A percentile compares a stretch with the other conserved stretches of the same genome.
Evolutionary conservation across 2,329 filamentous ascomycete species (phyloP).

Genomic region (Fusarium decemcellulare): DNA sequence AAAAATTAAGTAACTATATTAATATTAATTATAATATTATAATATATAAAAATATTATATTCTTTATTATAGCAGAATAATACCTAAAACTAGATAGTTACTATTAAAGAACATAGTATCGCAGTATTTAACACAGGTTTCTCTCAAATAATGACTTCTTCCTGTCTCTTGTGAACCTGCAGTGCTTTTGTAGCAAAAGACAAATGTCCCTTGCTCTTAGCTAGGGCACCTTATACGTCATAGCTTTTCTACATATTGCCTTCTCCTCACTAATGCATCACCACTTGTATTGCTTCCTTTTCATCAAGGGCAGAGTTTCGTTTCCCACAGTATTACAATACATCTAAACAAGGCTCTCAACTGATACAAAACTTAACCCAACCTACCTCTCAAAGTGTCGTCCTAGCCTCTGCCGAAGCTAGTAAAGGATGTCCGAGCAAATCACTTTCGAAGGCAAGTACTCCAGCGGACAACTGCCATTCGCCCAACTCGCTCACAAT

Average conservation of each 20-base stretch:
- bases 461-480: too few relatives aligned
- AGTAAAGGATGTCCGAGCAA: not conserved
- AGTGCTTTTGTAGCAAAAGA: too few relatives aligned
- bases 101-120: too few relatives aligned
- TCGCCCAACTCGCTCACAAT: not conserved
- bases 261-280: not conserved
- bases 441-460: not conserved
- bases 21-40: too few relatives aligned
- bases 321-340: not conserved
- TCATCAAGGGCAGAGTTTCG: too few relatives aligned
- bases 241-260: not conserved
- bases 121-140: not conserved
- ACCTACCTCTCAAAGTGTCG: not conserved
- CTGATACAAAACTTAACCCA: not conserved
- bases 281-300: not conserved
- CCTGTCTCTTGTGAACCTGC: too few relatives aligned
- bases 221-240: too few relatives aligned
- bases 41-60: too few relatives aligned
- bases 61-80: too few relatives aligned
- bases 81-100: too few relatives aligned
- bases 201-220: too few relatives aligned
- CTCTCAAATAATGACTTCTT: not conserved
- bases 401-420: not conserved
- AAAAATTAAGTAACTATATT: too few relatives aligned
- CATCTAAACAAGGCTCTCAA: not conserved